Evolutionary conservation across 2,329 filamentous ascomycete genomes (phyloP), one percentile per base, ranked within the genome.

Genomic region (Stachybotrys chartarum): DNA sequence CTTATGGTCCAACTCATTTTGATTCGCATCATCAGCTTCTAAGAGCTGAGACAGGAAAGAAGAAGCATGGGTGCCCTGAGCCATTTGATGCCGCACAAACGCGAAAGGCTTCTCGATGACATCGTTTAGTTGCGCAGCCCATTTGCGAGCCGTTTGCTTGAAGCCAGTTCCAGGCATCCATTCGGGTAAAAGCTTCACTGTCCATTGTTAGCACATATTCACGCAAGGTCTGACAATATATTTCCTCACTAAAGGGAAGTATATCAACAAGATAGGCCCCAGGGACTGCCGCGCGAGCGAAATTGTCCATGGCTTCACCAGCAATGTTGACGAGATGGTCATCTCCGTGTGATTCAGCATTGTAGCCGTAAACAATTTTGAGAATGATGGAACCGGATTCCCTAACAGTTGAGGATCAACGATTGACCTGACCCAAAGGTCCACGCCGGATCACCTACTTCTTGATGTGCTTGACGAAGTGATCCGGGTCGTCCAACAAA

Each of bases 391-490:
- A 50, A 0, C 60, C 62, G 0, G 59, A 53, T 49, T 63, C 59
- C 45, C 62, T 64, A 24, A 30, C 14, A 42, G 35, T 42, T 42
- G 35, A 14, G 35, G 35, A 5, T 42, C 10, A 10, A 42, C 14
- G 35, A 10, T 42, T 42, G 8, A 42, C 14, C 5, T 42, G 24
- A 24, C 4, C 24, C 24, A 24, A 24, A 24, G 24, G 24, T 4
- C 24, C 24, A 24, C 24, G 24, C 3, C 2, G 35, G 35, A 42
- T 42, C 35, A 66, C 68, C 54, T 56, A 74, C 74, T 65, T 77
- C 55, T 68, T 66, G 7, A 81, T 68, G 50, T 80, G 76, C 5
- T 72, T 56, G 0, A 70, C 44, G 14, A 78, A 57, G 0, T 67
- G 59, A 3, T 70, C 60, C 0, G 74, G 76, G 0, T 70, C 64